Evolutionary conservation across 495 filamentous ascomycete genomes (phyloP), one percentile per base, ranked within the genome.

Genomic region (Trichodelitschia bisporula): DNA sequence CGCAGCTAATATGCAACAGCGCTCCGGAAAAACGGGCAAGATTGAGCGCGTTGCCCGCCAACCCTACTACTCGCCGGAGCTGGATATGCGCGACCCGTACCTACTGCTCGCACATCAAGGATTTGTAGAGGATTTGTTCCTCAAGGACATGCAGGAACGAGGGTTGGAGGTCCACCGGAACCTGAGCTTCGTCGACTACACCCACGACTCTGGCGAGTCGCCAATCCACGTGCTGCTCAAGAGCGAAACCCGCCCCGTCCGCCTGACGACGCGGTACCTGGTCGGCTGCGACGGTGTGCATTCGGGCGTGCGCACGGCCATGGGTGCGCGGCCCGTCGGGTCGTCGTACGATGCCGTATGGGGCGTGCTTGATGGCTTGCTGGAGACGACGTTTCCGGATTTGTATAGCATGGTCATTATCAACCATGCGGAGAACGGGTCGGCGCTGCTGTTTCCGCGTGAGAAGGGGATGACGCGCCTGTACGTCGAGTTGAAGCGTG

Each of bases 291-390:
- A 46, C 24, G 43, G 43, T 11, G 43, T 41, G 3, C 43, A 44
- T 30, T 44, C 41, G n/a, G 62, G 56, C 34, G 55, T 73, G 13
- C 50, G 69, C 18, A 57, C 65, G 29, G 52, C 61, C 36, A 47
- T 72, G 2, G 69, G 73, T 37, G 58, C 68, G 5, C 53, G 69
- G 40, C 62, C 77, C 20, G 53, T 64, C 29, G 68, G 69, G 16
- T 50, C 65, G 30, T 64, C 64, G 28, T 63, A 59, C 18, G 62
- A 69, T 34, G 63, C 66, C 11, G 56, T 69, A n/a, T 80, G 74
- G 74, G 74, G 71, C 24, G 74, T 80, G 15, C 59, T 80, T 46
- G 74, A 80, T 40, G 73, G 72, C 5, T 70, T 77, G 3, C 63
- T 78, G 10, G 60, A 72, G 33, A 80, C 74, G 0, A 58, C 76